phyloP scores from a whole-genome alignment of 2,329 filamentous ascomycete species.

The Neonectria punicea region DNA sequence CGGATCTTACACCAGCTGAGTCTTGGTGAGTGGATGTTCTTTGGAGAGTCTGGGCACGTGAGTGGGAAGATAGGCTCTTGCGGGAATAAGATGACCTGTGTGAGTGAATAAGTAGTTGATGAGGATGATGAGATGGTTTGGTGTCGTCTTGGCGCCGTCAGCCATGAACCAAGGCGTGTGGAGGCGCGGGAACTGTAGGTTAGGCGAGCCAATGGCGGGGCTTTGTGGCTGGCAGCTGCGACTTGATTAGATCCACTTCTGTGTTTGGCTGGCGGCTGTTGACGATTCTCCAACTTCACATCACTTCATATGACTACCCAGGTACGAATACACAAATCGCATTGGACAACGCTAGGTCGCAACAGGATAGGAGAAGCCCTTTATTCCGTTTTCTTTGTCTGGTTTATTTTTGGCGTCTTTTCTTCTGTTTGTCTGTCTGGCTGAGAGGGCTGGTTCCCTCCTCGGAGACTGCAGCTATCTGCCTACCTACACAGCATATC shows the following conservation, averaged over 20 bases:
- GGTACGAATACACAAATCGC: not conserved
- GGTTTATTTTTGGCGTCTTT: not conserved
- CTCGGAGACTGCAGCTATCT: not conserved
- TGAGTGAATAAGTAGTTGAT: not conserved
- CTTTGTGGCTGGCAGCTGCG: not conserved
- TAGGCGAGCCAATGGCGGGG: slow-evolving; percentile 13
- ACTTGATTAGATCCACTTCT: slow-evolving; percentile 3
- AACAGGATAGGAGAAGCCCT: not conserved
- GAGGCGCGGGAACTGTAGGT: not conserved
- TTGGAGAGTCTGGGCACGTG: not conserved
- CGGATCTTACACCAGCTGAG: not conserved
- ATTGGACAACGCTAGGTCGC: not conserved
- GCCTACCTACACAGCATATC: not conserved
- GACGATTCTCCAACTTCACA: not conserved
- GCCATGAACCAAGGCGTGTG: not conserved
- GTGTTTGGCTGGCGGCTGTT: not conserved
- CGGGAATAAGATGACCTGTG: not conserved
- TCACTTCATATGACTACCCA: not conserved
- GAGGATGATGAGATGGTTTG: not conserved
- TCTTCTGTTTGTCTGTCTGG: not conserved
- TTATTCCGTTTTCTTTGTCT: not conserved
- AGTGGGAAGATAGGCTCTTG: not conserved
- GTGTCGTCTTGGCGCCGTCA: not conserved
- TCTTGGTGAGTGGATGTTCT: not conserved
- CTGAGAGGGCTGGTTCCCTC: slow-evolving; percentile 14